These are phyloP conservation scores for Carpinus viminea DNA, from an alignment of 306 rosid species.

Conservation along the genomic window DNA sequence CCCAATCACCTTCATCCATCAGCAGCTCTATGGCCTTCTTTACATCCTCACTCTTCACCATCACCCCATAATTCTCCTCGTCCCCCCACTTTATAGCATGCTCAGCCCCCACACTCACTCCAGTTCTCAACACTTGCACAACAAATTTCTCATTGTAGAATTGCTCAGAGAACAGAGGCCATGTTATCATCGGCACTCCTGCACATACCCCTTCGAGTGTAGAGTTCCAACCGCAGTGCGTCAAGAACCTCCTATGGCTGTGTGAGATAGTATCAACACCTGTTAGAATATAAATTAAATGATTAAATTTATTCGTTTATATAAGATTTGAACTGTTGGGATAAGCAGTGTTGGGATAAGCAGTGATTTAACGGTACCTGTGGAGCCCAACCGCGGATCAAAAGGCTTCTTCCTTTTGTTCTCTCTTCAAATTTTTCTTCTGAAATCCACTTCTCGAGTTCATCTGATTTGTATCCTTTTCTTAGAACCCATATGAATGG, in stretches of 20 bases:
- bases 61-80: slow-evolving; percentile 23
- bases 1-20: slow-evolving; percentile 11
- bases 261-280: slow-evolving; percentile 41
- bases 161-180: slow-evolving; percentile 67
- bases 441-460: slow-evolving; percentile 44
- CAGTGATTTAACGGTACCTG: slow-evolving; percentile 26
- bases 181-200: slow-evolving; percentile 53
- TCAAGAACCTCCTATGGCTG: slow-evolving; percentile 57
- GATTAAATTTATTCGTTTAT: too few species aligned
- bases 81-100: slow-evolving; percentile 2
- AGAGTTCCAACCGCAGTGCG: slow-evolving; percentile 78
- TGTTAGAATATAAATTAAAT: too few species aligned
- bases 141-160: slow-evolving; percentile 48
- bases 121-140: slow-evolving; percentile 18
- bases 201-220: slow-evolving; percentile 48
- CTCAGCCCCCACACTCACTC: slow-evolving; percentile 19
- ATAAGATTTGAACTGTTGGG: too few species aligned
- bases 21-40: slow-evolving; percentile 9
- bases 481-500: slow-evolving; percentile 58
- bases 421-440: slow-evolving; percentile 47
- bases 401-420: slow-evolving; percentile 34
- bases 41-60: slow-evolving; percentile 12
- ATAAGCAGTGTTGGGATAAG: too few species aligned
- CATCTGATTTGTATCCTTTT: slow-evolving; percentile 39
- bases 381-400: slow-evolving; percentile 70